A percentile compares a stretch with the other conserved stretches of the same genome.
Evolutionary conservation across 495 filamentous ascomycete species (phyloP).

Genomic region (Hypomontagnella monticulosa): DNA sequence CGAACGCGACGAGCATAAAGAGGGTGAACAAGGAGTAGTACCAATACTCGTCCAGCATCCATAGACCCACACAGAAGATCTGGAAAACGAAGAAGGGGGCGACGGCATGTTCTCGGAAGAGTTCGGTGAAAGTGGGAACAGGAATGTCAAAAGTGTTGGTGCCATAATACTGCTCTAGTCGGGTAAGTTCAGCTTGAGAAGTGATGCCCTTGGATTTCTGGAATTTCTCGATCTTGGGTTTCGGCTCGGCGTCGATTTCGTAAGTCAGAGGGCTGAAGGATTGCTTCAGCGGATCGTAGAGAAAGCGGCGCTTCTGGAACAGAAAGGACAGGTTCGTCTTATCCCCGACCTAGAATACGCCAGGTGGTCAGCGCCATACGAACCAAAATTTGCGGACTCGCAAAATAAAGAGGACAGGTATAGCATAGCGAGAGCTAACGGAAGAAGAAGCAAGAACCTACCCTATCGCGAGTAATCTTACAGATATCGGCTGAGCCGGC

Average conservation of each 20-base stretch:
- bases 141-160: slow-evolving; percentile 98
- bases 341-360: slow-evolving; percentile 63
- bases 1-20: slow-evolving; percentile 97
- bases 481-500: slow-evolving; percentile 92
- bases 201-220: slow-evolving; percentile 80
- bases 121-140: slow-evolving; percentile 91
- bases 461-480: slow-evolving; percentile 75
- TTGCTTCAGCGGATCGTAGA: slow-evolving; percentile 75
- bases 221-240: slow-evolving; percentile 77
- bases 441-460: slow-evolving; percentile 45
- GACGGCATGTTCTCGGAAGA: slow-evolving; percentile 98
- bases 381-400: not conserved
- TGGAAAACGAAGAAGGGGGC: slow-evolving; percentile 99
- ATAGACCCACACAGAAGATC: slow-evolving; percentile 96
- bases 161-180: slow-evolving; percentile 90
- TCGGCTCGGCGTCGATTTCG: slow-evolving; percentile 84
- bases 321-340: slow-evolving; percentile 86
- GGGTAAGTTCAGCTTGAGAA: slow-evolving; percentile 74
- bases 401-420: not conserved
- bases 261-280: slow-evolving; percentile 85
- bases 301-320: slow-evolving; percentile 97
- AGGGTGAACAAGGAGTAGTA: slow-evolving; percentile 99
- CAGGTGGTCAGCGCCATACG: slow-evolving; percentile 19
- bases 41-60: slow-evolving; percentile 99
- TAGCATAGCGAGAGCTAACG: not conserved